phyloP scores from a whole-genome alignment of 2,329 filamentous ascomycete genomes.

The Rhinocladiella similis region DNA sequence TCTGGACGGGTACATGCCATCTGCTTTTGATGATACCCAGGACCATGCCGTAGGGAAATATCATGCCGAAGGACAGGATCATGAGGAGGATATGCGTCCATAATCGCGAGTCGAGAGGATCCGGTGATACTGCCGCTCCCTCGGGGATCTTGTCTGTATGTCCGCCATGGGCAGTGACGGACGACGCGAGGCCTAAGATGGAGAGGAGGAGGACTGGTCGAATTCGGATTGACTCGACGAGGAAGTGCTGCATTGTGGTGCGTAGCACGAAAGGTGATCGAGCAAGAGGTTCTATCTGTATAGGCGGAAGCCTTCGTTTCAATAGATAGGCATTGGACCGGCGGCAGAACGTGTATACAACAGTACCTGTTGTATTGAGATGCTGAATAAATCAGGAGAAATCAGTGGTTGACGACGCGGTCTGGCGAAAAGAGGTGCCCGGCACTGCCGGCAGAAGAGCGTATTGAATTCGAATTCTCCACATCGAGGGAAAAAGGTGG shows the following conservation, averaged over 20 bases:
- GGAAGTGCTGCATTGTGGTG: constrained; percentile 13
- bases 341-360: neutral
- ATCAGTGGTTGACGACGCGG: neutral
- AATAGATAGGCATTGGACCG: constrained; percentile 8
- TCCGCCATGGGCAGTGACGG: constrained; percentile 51
- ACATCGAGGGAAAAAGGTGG: no score
- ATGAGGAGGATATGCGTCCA: constrained; percentile 94
- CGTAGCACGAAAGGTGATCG: neutral
- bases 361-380: no score
- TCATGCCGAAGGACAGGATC: constrained; percentile 81
- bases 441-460: no score
- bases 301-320: neutral
- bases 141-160: constrained; percentile 63
- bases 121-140: constrained; percentile 67
- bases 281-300: neutral
- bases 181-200: constrained; percentile 32
- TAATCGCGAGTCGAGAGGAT: constrained; percentile 79
- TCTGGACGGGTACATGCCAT: constrained; percentile 92
- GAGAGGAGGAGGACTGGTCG: constrained; percentile 8
- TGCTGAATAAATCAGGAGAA: neutral
- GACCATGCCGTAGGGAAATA: constrained; percentile 95
- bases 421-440: no score
- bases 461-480: no score
- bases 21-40: constrained; percentile 84
- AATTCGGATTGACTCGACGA: constrained; percentile 3